Conservation (phyloP, 78 protist species). For the Cavenderia fasciculata region DNA sequence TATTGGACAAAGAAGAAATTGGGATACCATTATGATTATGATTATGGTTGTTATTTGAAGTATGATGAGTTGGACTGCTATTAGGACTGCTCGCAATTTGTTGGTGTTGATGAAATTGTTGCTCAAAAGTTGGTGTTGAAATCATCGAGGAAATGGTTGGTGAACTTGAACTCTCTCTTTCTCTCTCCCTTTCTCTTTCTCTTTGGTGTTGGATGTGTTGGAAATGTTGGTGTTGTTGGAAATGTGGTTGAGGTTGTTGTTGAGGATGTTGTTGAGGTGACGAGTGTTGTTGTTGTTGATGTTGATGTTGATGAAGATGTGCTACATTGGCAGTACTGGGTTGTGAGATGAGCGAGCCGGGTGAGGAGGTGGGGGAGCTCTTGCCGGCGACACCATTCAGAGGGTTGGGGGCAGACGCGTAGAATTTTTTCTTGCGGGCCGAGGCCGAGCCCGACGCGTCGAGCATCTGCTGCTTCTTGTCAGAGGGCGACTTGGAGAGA, state of each 20-base stretch:
- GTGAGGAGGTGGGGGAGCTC: conserved; percentile 30
- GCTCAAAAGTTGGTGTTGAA: too few species aligned
- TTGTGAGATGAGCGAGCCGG: not conserved
- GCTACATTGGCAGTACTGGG: not conserved
- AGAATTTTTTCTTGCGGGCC: conserved; percentile 32
- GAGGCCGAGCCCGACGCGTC: too few species aligned
- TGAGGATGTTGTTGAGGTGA: not conserved
- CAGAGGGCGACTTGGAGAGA: conserved; percentile 63
- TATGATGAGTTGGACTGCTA: too few species aligned
- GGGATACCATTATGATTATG: too few species aligned
- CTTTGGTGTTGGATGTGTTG: too few species aligned
- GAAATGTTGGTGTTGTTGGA: conserved; percentile 2
- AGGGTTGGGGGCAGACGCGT: not conserved
- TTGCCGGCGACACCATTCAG: not conserved
- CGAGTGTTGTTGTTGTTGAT: not conserved
- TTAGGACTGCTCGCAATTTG: not conserved
- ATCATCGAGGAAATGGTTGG: too few species aligned
- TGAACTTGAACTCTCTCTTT: too few species aligned
- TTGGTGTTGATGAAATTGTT: not conserved
- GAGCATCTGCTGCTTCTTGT: too few species aligned
- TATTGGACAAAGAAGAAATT: too few species aligned
- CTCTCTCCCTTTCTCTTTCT: too few species aligned
- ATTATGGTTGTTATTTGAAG: too few species aligned
- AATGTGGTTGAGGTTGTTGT: not conserved
- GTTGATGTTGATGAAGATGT: conserved; percentile 2